Evolutionary conservation across 2,329 filamentous ascomycete species (phyloP), one percentile per base, ranked within the genome.

Genomic region (Pezizomycotina sp.): DNA sequence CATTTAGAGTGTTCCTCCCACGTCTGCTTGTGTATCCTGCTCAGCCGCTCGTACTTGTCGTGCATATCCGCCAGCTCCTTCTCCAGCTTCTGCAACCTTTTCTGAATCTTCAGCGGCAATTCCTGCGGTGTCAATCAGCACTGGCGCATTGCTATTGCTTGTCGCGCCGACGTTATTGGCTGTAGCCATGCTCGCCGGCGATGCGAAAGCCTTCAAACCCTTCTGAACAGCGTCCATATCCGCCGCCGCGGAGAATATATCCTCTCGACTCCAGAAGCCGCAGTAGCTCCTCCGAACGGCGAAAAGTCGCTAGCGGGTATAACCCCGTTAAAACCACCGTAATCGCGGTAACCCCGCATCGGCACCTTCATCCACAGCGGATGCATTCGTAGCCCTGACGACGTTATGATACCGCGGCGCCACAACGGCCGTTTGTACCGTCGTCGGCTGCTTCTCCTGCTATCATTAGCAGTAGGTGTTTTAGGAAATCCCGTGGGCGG

Each of bases 361-460:
- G 29, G 39, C 40, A 15, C 47, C 39, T 2, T 47, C 37, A 19
- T 48, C 47, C 13, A 34, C 33, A 16, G 32, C 30, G 25, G 27
- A 35, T 9, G 35, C 29, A 9, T 44, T 37, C 5, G 48, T 35
- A 0, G 49, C 47, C 16, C 45, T 42, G 21, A 49, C 42, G 18
- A 49, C 41, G 31, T 48, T 40, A 23, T 52, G 48, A 34, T 50
- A 52, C 10, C 47, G 47, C 5, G 49, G 49, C 13, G 42, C 48
- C 27, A 42, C 29, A 15, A 49, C 30, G 7, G 34, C 31, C 23
- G 30, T 38, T 29, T 47, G 41, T 15, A 44, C 34, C 10, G 38
- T 40, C 6, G 34, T 47, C 14, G 5, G 8, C 9, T 27, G n/a
- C n/a, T n/a, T n/a, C n/a, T n/a, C n/a, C 28, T 6, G 37, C 6